Base-by-base conservation (phyloP, 768 basidiomycete genomes). In the Coprinopsis marcescibilis region DNA sequence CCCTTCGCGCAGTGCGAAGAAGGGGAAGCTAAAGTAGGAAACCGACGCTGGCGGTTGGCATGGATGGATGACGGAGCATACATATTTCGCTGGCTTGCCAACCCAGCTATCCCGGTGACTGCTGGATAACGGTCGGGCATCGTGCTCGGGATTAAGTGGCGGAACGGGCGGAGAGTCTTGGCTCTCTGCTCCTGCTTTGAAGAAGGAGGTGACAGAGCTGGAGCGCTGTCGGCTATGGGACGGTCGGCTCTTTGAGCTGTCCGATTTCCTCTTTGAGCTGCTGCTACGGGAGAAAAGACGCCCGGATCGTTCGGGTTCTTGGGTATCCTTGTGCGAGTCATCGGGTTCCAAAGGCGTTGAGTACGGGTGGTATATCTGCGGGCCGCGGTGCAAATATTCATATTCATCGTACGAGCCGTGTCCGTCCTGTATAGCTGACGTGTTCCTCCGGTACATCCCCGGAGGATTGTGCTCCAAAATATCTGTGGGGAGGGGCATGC, bases 21-120 rank as follows among this genome's bases (percentile, higher is more conserved):
- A 90, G 12, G 86, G 86, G 57, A 83, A 78, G 37, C 75, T 77
- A 53, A 80, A 82, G 56, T 89, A 90, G 17, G 78, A 70, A 8
- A 83, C 80, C 7, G 76, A 72, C 0, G 64, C 56, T 0, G 84
- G 85, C 3, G 85, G 85, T 12, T 71, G 65, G 62, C 84, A 88
- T 8, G 78, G 72, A 52, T 86, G 84, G 20, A 88, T 71, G 8
- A 81, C 85, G 20, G 72, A 71, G 52, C 85, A 89, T 3, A 74
- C 58, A 60, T 89, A 89, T 45, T 82, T 73, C 27, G 76, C 71
- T 0, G 70, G 75, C 39, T 71, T 71, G 29, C 62, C 61, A 17
- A 64, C 64, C 74, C 71, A 77, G 45, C 70, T 70, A 52, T 68
- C 71, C 30, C 65, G 63, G 40, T 62, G 55, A 65, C 44, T 53